These are phyloP conservation scores for Thermothielavioides terrestris DNA, from an alignment of 495 filamentous ascomycete species.

Conservation along the genomic window DNA sequence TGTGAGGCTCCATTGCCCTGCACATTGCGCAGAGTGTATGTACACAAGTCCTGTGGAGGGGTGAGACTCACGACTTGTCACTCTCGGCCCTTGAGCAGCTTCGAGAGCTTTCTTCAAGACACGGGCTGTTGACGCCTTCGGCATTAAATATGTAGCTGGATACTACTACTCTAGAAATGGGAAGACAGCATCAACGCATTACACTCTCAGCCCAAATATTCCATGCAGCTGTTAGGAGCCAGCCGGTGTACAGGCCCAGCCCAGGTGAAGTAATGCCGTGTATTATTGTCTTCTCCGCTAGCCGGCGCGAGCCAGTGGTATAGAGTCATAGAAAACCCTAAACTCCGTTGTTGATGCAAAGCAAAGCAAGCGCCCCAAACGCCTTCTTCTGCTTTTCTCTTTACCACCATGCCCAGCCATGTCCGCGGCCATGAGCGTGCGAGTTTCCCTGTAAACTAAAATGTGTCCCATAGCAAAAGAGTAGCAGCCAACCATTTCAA, in stretches of 20 bases:
- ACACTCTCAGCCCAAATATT: background rate
- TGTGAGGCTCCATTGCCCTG: no score
- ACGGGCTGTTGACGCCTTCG: no score
- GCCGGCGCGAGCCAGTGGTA: constrained; percentile 8
- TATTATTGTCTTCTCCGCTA: background rate
- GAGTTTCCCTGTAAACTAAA: background rate
- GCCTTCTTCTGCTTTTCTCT: background rate
- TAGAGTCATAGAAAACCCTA: background rate
- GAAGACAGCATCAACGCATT: no score
- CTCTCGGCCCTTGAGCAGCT: no score
- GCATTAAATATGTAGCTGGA: no score
- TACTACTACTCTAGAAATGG: no score
- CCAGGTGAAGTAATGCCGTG: background rate
- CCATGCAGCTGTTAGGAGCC: background rate
- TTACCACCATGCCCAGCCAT: background rate
- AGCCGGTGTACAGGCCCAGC: background rate
- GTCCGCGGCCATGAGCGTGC: background rate
- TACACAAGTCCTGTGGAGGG: no score
- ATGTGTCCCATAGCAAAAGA: background rate
- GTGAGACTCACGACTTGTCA: no score
- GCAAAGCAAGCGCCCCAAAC: constrained; percentile 3
- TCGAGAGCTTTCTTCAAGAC: no score
- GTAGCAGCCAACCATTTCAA: no score
- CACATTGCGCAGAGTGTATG: no score
- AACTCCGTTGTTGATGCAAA: background rate